Evolutionary conservation across 225 moss, liverwort and hornwort genomes (phyloP), one percentile per base, ranked within the genome.

Genomic region (Climacium dendroides): DNA sequence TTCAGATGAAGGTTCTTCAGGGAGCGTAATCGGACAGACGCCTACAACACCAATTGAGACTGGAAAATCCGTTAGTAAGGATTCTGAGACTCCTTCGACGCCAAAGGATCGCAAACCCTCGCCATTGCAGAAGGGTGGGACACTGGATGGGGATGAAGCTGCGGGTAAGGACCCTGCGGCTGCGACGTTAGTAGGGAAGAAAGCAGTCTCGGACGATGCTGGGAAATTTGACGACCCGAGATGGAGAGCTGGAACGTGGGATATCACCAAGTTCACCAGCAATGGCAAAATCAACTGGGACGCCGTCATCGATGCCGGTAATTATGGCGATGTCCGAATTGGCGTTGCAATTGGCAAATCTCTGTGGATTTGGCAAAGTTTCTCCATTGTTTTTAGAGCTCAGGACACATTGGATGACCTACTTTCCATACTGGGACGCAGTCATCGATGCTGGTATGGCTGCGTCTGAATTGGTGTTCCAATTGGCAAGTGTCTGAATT

Each of bases 181-280:
- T 37, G 85, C 94, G 11, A 88, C 94, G 15, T 55, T 95, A 45
- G 48, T 20, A 20, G 94, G 94, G 34, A 90, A 87, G 80, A 83
- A 41, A 77, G 83, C 80, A 22, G 61, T 81, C n/a, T 9, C 86
- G 5, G 34, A 45, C 11, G 90, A 83, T 48, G 87, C 87, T 4
- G 90, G 53, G 45, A 90, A 91, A 57, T 97, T 97, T 58, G 89
- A 95, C 59, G 97, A 98, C 80, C 91, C 93, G 3, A 90, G 98
- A 87, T 98, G 98, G 98, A 83, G 90, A 19, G 91, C 90, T 45
- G 98, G 98, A 37, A 98, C 94, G 54, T 98, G 98, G 98, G 97
- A 98, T 86, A 88, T 98, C 67, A 84, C 92, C 5, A 90, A 93
- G 90, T 98, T 98, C 67, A 94, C 95, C 48, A 92, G 91, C 79